Conservation (phyloP, 768 basidiomycete species). For the Rhizopogon vesiculosus region DNA sequence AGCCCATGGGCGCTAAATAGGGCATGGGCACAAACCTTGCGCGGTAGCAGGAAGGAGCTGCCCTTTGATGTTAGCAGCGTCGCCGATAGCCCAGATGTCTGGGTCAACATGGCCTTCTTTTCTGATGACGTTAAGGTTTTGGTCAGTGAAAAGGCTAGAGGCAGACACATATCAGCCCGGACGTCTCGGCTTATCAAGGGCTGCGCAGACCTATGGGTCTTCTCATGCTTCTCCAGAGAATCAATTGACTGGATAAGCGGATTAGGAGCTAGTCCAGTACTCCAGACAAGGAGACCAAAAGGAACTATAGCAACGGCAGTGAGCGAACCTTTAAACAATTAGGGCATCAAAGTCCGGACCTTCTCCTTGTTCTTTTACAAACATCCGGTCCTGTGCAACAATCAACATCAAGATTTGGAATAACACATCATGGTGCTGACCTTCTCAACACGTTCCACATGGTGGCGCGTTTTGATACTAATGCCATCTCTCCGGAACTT, state of each 20-base stretch:
- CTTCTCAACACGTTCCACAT: constrained; percentile 65
- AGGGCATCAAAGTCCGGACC: constrained; percentile 30
- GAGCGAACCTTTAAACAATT: constrained; percentile 2
- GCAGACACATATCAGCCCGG: constrained; percentile 19
- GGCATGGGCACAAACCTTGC: constrained; percentile 47
- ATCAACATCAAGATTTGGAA: neutral
- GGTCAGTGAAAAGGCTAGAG: constrained; percentile 43
- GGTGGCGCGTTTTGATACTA: constrained; percentile 62
- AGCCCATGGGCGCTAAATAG: constrained; percentile 12
- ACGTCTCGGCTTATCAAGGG: constrained; percentile 10
- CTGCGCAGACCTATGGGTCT: constrained; percentile 43
- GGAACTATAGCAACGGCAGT: constrained; percentile 43
- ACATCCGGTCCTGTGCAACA: constrained; percentile 50
- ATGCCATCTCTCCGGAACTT: constrained; percentile 76
- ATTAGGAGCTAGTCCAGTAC: constrained; percentile 80
- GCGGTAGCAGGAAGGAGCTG: constrained; percentile 76
- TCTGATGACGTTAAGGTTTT: constrained; percentile 58
- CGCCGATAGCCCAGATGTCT: constrained; percentile 81
- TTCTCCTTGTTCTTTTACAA: constrained; percentile 69
- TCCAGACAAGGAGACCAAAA: constrained; percentile 84
- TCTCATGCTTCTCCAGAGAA: constrained; percentile 57
- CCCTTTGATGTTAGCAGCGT: constrained; percentile 58
- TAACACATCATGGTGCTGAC: constrained; percentile 25
- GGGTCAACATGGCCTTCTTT: constrained; percentile 48
- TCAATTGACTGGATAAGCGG: constrained; percentile 63